These are phyloP conservation scores for Aegilops tauschii DNA, from an alignment of 176 grass and related monocot genomes.

Conservation along the genomic window DNA sequence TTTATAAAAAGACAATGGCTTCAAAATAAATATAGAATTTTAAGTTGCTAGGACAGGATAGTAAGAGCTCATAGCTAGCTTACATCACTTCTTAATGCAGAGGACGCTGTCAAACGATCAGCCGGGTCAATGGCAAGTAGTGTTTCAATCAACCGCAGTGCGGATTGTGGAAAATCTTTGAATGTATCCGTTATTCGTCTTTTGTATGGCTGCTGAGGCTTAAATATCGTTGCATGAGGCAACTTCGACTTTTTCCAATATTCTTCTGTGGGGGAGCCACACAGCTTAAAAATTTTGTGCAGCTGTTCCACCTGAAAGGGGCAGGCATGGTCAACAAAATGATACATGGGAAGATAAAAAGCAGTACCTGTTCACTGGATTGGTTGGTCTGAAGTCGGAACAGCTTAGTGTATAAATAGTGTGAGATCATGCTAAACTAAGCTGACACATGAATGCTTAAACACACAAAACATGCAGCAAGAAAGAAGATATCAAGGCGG, in stretches of 20 bases:
- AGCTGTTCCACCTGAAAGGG: constrained; percentile 76
- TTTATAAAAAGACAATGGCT: neutral
- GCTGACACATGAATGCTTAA: constrained; percentile 16
- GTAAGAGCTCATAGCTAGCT: constrained; percentile 34
- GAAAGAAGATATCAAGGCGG: neutral
- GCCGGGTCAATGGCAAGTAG: constrained; percentile 77
- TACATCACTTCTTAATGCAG: constrained; percentile 75
- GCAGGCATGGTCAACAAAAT: constrained; percentile 29
- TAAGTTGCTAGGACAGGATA: constrained; percentile 1
- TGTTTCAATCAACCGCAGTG: constrained; percentile 72
- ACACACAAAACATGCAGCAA: neutral
- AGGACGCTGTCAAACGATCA: constrained; percentile 67
- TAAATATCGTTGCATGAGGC: constrained; percentile 84
- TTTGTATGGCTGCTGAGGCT: constrained; percentile 84
- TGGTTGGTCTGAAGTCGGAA: constrained; percentile 14
- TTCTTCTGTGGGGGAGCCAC: constrained; percentile 80
- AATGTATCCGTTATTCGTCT: constrained; percentile 65
- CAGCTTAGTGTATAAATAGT: constrained; percentile 21
- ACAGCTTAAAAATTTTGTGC: constrained; percentile 91
- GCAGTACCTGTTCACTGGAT: constrained; percentile 15
- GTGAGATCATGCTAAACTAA: constrained; percentile 6
- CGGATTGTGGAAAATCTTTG: constrained; percentile 76
- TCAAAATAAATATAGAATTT: neutral
- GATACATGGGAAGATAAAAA: constrained; percentile 18
- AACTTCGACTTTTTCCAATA: constrained; percentile 86